phyloP scores from a whole-genome alignment of 2,329 filamentous ascomycete species.

The Corinectria fuckeliana region DNA sequence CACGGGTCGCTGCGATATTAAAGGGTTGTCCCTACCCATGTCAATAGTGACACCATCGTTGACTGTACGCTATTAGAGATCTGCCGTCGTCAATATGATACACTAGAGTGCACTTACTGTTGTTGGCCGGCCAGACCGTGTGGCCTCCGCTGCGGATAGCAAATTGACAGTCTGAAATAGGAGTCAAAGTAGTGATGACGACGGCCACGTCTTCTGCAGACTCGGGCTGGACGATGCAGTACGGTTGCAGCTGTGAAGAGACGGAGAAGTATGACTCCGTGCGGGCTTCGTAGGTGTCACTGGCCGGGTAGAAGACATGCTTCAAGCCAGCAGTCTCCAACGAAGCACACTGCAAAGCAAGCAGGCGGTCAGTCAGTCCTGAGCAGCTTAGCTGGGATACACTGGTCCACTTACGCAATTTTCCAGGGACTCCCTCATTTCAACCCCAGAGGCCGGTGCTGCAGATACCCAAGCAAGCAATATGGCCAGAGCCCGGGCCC shows the following conservation, averaged over 20 bases:
- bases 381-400: not conserved
- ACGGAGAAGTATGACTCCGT: slow-evolving; percentile 35
- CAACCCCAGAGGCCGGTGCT: not conserved
- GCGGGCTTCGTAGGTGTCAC: slow-evolving; percentile 21
- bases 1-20: not conserved
- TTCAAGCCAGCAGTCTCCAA: slow-evolving; percentile 20
- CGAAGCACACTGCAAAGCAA: slow-evolving; percentile 11
- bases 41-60: slow-evolving; percentile 24
- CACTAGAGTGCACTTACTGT: slow-evolving; percentile 4
- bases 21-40: not conserved
- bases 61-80: slow-evolving; percentile 1
- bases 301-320: slow-evolving; percentile 20
- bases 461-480: not conserved
- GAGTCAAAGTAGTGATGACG: slow-evolving; percentile 19
- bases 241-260: slow-evolving; percentile 27
- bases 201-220: slow-evolving; percentile 28
- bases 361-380: not conserved
- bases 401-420: not conserved
- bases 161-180: slow-evolving; percentile 17
- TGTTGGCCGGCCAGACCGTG: slow-evolving; percentile 16
- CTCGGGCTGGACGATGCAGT: slow-evolving; percentile 36
- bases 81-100: not conserved
- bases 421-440: not conserved
- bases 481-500: not conserved
- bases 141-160: slow-evolving; percentile 26